phyloP scores from a whole-genome alignment of 2,329 filamentous ascomycete species.

The Tolypocladium paradoxum region DNA sequence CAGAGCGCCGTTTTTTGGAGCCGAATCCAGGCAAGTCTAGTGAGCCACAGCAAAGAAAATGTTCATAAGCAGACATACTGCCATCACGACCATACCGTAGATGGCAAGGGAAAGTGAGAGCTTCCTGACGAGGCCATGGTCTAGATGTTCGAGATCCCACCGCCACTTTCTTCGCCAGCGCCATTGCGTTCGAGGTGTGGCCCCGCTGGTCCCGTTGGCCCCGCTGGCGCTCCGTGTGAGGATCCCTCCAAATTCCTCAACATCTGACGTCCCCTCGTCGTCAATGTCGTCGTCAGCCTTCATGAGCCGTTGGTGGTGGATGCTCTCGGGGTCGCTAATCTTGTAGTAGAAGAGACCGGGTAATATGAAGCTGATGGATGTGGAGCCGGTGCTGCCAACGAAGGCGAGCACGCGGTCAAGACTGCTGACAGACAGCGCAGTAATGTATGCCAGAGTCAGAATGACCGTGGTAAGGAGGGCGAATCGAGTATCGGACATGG shows the following conservation, averaged over 20 bases:
- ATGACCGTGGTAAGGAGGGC: conserved; percentile 80
- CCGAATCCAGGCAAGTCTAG: conserved; percentile 22
- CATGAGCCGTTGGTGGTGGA: conserved; percentile 72
- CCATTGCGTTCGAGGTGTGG: conserved; percentile 25
- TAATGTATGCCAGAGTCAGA: conserved; percentile 73
- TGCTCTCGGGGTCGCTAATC: conserved; percentile 81
- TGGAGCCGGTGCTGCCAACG: conserved; percentile 88
- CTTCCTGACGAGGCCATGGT: conserved; percentile 55
- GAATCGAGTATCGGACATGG: conserved; percentile 81
- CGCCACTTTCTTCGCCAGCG: conserved; percentile 46
- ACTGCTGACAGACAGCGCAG: conserved; percentile 81
- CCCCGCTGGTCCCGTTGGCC: conserved; percentile 26
- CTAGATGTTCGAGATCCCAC: conserved; percentile 53
- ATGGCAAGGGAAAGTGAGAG: conserved; percentile 65
- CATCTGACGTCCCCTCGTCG: conserved; percentile 41
- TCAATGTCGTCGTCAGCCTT: conserved; percentile 87
- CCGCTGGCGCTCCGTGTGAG: conserved; percentile 36
- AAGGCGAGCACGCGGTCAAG: conserved; percentile 89
- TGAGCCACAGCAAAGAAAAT: conserved; percentile 63
- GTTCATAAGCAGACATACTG: conserved; percentile 77
- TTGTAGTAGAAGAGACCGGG: conserved; percentile 98
- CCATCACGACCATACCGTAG: conserved; percentile 83
- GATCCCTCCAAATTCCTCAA: conserved; percentile 31
- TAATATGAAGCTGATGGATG: conserved; percentile 92
- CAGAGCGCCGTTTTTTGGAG: background rate